phyloP scores from a whole-genome alignment of 2,329 filamentous ascomycete genomes.

The Exophiala dermatitidis region DNA sequence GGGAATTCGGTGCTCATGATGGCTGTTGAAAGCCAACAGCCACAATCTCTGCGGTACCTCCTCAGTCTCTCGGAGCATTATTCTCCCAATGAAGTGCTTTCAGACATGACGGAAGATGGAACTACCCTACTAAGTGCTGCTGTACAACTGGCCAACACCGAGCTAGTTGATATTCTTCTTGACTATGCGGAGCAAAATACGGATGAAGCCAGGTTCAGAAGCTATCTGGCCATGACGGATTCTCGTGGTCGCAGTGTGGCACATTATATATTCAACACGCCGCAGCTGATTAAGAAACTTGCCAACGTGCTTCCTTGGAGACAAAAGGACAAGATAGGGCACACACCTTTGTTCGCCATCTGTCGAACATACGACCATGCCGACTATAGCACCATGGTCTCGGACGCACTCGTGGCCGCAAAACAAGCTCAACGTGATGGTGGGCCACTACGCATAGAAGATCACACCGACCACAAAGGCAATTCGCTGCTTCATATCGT shows the following conservation, averaged over 20 bases:
- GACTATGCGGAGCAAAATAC: conserved; percentile 58
- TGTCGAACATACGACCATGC: conserved; percentile 93
- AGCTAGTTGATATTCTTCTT: conserved; percentile 68
- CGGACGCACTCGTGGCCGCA: conserved; percentile 68
- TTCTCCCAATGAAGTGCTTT: conserved; percentile 60
- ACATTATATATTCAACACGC: conserved; percentile 94
- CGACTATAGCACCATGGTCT: conserved; percentile 81
- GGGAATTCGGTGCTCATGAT: conserved; percentile 88
- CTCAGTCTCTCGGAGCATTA: conserved; percentile 71
- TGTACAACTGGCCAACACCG: conserved; percentile 71
- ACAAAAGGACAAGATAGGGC: conserved; percentile 88
- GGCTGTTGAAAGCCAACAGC: conserved; percentile 66
- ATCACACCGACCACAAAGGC: conserved; percentile 85
- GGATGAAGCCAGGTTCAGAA: conserved; percentile 50
- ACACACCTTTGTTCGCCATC: conserved; percentile 92
- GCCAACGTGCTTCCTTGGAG: conserved; percentile 78
- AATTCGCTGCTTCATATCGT: conserved; percentile 96
- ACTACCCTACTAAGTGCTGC: conserved; percentile 85
- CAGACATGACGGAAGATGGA: conserved; percentile 82
- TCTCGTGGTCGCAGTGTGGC: conserved; percentile 78
- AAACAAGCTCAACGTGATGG: conserved; percentile 67
- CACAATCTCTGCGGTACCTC: conserved; percentile 69
- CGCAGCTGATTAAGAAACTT: conserved; percentile 67
- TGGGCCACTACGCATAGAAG: conserved; percentile 76
- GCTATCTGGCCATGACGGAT: conserved; percentile 71